These are phyloP conservation scores for Neurospora sp. DNA, from an alignment of 495 filamentous ascomycete species.

Conservation along the genomic window DNA sequence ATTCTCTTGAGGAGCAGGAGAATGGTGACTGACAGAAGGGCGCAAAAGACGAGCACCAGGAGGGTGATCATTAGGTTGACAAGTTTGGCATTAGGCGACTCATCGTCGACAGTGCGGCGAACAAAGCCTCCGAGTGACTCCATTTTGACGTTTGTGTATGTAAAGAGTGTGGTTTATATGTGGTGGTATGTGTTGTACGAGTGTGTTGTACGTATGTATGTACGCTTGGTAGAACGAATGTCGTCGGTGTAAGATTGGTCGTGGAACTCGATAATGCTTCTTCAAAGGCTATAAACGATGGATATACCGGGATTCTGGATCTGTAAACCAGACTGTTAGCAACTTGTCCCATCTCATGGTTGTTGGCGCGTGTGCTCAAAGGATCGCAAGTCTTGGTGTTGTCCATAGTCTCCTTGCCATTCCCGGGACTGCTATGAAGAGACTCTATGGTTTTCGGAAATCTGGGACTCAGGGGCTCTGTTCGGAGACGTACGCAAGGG, in stretches of 20 bases:
- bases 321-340: background rate
- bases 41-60: constrained; percentile 62
- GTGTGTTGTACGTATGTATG: background rate
- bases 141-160: constrained; percentile 27
- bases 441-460: background rate
- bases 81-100: constrained; percentile 38
- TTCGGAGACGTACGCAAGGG: constrained; percentile 21
- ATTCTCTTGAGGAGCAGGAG: constrained; percentile 62
- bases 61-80: constrained; percentile 71
- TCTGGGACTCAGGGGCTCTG: background rate
- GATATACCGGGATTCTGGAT: background rate
- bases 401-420: background rate
- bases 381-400: background rate
- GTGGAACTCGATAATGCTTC: background rate
- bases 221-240: background rate
- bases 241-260: background rate
- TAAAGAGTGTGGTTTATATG: background rate
- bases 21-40: constrained; percentile 50
- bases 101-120: constrained; percentile 36
- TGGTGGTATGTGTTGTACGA: background rate
- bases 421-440: background rate
- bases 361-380: background rate
- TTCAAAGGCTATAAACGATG: background rate
- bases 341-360: background rate
- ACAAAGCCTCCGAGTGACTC: constrained; percentile 39